A percentile compares a stretch with the other conserved stretches of the same genome.
Evolutionary conservation across 2,329 filamentous ascomycete genomes (phyloP).

Genomic region (Fusarium burgessii): DNA sequence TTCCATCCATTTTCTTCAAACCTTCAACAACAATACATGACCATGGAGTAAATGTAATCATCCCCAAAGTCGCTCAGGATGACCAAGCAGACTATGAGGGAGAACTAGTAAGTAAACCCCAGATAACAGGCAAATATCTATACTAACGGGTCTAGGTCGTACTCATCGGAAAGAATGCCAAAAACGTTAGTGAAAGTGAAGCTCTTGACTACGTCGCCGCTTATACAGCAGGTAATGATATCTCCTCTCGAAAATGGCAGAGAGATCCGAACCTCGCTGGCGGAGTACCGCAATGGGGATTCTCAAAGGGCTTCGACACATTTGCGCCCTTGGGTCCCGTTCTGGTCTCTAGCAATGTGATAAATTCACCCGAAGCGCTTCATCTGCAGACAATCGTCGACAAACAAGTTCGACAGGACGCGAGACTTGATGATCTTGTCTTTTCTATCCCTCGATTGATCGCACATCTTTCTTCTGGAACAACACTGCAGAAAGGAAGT

Average conservation of each 20-base stretch:
- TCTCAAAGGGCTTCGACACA: conserved; percentile 68
- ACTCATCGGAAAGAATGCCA: conserved; percentile 62
- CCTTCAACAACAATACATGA: conserved; percentile 54
- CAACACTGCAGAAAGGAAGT: conserved; percentile 57
- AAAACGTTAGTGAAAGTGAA: conserved; percentile 58
- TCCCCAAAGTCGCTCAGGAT: conserved; percentile 61
- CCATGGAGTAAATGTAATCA: conserved; percentile 54
- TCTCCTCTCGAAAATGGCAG: conserved; percentile 65
- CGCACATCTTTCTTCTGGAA: conserved; percentile 55
- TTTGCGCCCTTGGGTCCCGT: conserved; percentile 65
- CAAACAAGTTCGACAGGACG: conserved; percentile 60
- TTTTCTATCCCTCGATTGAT: conserved; percentile 57
- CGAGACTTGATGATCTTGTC: conserved; percentile 56
- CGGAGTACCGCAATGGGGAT: conserved; percentile 67
- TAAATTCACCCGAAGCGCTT: conserved; percentile 58
- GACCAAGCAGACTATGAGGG: conserved; percentile 63
- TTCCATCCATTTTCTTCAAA: conserved; percentile 64
- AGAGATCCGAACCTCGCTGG: conserved; percentile 62
- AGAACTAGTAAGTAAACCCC: conserved; percentile 48
- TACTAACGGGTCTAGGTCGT: conserved; percentile 41
- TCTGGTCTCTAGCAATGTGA: conserved; percentile 56
- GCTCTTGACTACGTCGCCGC: conserved; percentile 64
- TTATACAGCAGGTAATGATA: conserved; percentile 67
- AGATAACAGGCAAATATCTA: no score
- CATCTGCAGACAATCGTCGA: conserved; percentile 60